These are phyloP conservation scores for Dothideomycetes sp. DNA, from an alignment of 2,329 filamentous ascomycete genomes.

Conservation along the genomic window DNA sequence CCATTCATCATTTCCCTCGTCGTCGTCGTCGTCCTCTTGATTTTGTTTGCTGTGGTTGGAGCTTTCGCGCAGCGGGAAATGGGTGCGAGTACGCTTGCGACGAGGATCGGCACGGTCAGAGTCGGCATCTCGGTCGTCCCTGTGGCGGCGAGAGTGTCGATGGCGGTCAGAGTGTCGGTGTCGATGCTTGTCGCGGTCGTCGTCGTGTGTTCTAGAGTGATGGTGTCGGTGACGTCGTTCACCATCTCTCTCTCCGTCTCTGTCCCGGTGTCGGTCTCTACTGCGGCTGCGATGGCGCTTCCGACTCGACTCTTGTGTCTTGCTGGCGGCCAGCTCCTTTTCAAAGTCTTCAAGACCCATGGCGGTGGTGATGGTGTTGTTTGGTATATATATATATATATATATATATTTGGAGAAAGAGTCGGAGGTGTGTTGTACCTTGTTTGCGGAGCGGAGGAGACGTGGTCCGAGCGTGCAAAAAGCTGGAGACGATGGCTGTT, in stretches of 20 bases:
- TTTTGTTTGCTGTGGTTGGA: conserved; percentile 20
- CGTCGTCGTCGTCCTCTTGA: conserved; percentile 33
- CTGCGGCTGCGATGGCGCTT: conserved; percentile 31
- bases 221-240: conserved; percentile 34
- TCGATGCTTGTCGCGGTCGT: conserved; percentile 25
- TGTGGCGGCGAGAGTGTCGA: conserved; percentile 52
- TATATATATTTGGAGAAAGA: background rate
- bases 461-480: no score
- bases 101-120: conserved; percentile 25
- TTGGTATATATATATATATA: background rate
- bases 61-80: conserved; percentile 21
- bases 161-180: conserved; percentile 34
- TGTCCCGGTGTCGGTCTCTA: conserved; percentile 20
- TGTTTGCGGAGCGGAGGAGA: no score
- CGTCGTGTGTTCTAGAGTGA: conserved; percentile 18
- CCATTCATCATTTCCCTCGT: conserved; percentile 31
- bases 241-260: conserved; percentile 25
- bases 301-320: conserved; percentile 42
- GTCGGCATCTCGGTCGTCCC: conserved; percentile 34
- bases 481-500: no score
- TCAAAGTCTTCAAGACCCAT: conserved; percentile 67
- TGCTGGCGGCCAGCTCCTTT: conserved; percentile 58
- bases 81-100: conserved; percentile 17
- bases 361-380: background rate
- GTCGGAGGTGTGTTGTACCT: background rate